Conservation (phyloP, 768 basidiomycete species). For the Xerocomus brunneocitrinus region DNA sequence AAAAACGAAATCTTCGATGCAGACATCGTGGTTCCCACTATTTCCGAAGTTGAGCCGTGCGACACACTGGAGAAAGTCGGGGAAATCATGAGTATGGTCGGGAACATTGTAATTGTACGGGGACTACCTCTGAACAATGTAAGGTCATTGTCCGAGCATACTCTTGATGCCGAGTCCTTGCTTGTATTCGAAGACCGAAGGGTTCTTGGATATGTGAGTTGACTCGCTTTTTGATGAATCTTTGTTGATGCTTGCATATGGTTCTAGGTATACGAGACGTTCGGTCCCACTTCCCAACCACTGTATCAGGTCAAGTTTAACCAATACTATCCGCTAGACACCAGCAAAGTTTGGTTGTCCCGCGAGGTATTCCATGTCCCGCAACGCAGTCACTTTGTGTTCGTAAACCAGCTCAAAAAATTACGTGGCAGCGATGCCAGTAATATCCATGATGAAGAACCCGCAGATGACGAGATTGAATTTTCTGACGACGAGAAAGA, state of each 20-base stretch:
- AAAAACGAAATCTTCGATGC: constrained; percentile 66
- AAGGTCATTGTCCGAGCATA: constrained; percentile 49
- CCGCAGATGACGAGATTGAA: constrained; percentile 83
- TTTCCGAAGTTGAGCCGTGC: constrained; percentile 57
- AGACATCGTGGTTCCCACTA: constrained; percentile 56
- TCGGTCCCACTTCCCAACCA: constrained; percentile 88
- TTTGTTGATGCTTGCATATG: constrained; percentile 12
- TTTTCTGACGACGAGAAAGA: constrained; percentile 96
- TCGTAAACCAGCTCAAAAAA: constrained; percentile 62
- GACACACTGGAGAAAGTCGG: constrained; percentile 73
- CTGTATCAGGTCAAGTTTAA: constrained; percentile 86
- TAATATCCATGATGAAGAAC: constrained; percentile 93
- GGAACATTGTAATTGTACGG: constrained; percentile 67
- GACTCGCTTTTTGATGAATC: constrained; percentile 1
- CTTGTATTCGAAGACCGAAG: constrained; percentile 86
- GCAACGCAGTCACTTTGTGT: constrained; percentile 76
- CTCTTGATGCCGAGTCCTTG: constrained; percentile 85
- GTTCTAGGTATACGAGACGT: constrained; percentile 84
- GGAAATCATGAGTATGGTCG: constrained; percentile 71
- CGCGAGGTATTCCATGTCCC: constrained; percentile 82
- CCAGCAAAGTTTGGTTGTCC: constrained; percentile 47
- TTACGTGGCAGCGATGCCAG: constrained; percentile 90
- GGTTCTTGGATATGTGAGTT: constrained; percentile 85
- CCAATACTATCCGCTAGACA: constrained; percentile 56
- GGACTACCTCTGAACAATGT: constrained; percentile 46